Evolutionary conservation across 2,329 filamentous ascomycete genomes (phyloP), one percentile per base, ranked within the genome.

Genomic region (Talaromyces pinophilus): DNA sequence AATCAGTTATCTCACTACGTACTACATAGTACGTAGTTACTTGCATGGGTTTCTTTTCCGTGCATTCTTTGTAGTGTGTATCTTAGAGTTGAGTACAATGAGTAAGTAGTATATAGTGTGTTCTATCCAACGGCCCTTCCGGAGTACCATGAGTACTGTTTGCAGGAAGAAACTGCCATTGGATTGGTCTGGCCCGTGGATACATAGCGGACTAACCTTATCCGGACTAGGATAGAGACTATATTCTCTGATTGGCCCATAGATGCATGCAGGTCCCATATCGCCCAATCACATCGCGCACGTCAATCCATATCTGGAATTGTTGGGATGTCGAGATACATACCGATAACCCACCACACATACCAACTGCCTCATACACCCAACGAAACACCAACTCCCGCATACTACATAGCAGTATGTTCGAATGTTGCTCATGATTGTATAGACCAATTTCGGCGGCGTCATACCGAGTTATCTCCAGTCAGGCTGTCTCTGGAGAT

Each of bases 271-370:
- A 61, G n/a, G 60, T 15, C 22, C 19, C 22, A 3, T n/a, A 11
- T 7, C 44, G 11, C 10, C 60, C 60, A 62, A 62, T 62, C 46
- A 62, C 46, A 30, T 5, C 5, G 7, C n/a, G 15, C 4, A n/a
- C 0, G 5, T n/a, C 30, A 28, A 52, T 50, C 19, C 3, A 30
- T n/a, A 33, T 38, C 25, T 42, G 33, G 60, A 62, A 62, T 62
- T 62, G 60, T 62, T 62, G 60, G 60, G 60, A 62, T 25, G 48
- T n/a, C 25, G 25, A 28, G 50, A 54, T 33, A 33, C 17, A 33
- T 33, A 33, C 17, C 6, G 15, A 52, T 52, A 52, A 33, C 50
- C 50, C 50, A 33, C 50, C 52, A 2, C 4, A 22, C 35, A 38
- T 38, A 15, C 35, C 35, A 38, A 38, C 35, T 38, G 35, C 35